These are phyloP conservation scores for Dimocarpus longan DNA, from an alignment of 345 rosid genomes.

Conservation along the genomic window DNA sequence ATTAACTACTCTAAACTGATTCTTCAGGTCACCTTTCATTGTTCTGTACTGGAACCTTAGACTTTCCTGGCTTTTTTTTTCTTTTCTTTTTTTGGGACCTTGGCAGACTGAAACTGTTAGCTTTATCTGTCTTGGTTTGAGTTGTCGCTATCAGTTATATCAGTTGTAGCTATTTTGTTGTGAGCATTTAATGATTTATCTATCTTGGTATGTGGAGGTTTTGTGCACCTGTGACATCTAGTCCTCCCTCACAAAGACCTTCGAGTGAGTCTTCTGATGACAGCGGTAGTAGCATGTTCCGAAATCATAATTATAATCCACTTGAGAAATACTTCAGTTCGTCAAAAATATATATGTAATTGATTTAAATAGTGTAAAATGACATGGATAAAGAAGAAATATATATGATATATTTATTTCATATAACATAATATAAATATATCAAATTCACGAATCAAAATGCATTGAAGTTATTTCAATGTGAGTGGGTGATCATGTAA, in stretches of 20 bases:
- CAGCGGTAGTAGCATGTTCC: constrained; percentile 46
- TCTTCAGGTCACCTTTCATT: neutral
- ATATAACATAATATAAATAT: too few species aligned
- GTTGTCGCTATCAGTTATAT: neutral
- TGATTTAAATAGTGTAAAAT: too few species aligned
- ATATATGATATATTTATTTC: too few species aligned
- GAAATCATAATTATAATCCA: too few species aligned
- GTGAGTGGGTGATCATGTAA: too few species aligned
- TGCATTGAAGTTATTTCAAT: too few species aligned
- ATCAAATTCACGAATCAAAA: too few species aligned
- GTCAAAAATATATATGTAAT: too few species aligned
- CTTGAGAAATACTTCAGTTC: too few species aligned
- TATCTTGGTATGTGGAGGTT: constrained; percentile 66
- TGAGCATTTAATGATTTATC: too few species aligned
- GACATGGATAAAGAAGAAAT: too few species aligned
- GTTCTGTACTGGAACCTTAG: neutral
- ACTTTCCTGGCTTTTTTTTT: too few species aligned
- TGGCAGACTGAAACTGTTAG: neutral
- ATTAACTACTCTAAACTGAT: neutral
- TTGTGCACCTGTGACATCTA: constrained; percentile 49
- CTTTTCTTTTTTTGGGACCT: neutral
- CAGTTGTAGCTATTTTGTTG: neutral
- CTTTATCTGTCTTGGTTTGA: constrained; percentile 5
- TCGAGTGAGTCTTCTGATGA: constrained; percentile 83
- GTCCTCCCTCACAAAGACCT: constrained; percentile 69